phyloP scores from a whole-genome alignment of 768 basidiomycete genomes.

The Suillus discolor region DNA sequence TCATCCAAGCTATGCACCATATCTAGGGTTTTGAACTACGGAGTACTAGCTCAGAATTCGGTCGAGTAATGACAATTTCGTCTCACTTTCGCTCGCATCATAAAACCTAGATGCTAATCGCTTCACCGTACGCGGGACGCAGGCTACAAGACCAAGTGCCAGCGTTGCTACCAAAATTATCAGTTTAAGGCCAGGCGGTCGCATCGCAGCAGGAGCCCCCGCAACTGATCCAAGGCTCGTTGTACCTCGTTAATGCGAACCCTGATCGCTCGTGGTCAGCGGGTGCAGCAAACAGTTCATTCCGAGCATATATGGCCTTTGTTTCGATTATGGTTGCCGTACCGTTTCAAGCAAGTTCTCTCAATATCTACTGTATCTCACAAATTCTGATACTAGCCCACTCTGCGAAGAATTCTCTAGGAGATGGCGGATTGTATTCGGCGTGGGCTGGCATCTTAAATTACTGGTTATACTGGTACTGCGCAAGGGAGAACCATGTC shows the following conservation, averaged over 20 bases:
- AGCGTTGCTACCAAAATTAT: background rate
- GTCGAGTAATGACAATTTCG: no score
- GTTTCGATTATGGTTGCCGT: slow-evolving; percentile 71
- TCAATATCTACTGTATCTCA: no score
- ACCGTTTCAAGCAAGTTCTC: slow-evolving; percentile 54
- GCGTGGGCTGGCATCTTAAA: slow-evolving; percentile 60
- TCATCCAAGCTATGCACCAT: no score
- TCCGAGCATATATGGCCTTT: slow-evolving; percentile 71
- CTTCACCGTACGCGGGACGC: no score
- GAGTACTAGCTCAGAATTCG: no score
- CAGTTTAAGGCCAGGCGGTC: background rate
- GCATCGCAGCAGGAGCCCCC: no score
- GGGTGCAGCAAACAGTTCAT: slow-evolving; percentile 74
- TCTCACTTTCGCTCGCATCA: no score
- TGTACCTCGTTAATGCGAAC: slow-evolving; percentile 85
- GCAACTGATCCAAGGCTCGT: no score
- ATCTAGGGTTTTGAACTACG: no score
- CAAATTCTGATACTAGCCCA: slow-evolving; percentile 1
- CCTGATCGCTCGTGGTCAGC: slow-evolving; percentile 76
- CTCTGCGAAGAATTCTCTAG: slow-evolving; percentile 54
- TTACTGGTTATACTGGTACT: slow-evolving; percentile 59
- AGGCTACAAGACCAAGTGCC: background rate
- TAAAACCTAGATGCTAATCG: no score
- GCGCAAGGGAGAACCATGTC: slow-evolving; percentile 61
- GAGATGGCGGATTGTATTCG: slow-evolving; percentile 81